Evolutionary conservation across 441 rosid species (phyloP).

Genomic region (Euphorbia corollata): DNA sequence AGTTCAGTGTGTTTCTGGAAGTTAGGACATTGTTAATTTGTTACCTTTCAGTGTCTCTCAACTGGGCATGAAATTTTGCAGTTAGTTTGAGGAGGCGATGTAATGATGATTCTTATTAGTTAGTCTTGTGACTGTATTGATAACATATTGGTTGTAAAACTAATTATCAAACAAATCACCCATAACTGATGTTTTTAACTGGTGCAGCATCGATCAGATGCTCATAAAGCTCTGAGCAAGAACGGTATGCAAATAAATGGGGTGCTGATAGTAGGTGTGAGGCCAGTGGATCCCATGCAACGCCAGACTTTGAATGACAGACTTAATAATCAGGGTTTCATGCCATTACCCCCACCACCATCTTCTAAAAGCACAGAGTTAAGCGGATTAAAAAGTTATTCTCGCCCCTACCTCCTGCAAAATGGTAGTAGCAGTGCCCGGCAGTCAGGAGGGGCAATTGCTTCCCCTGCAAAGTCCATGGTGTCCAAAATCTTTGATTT

Average conservation of each 20-base stretch:
- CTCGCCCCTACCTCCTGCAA: constrained; percentile 31
- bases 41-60: not conserved
- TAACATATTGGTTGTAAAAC: too few relatives aligned
- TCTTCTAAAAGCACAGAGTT: too few relatives aligned
- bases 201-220: constrained; percentile 73
- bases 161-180: too few relatives aligned
- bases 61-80: not conserved
- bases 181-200: not conserved
- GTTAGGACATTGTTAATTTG: too few relatives aligned
- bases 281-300: constrained; percentile 63
- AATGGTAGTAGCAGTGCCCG: constrained; percentile 51
- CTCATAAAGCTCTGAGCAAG: constrained; percentile 83
- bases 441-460: constrained; percentile 60
- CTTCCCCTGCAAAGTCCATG: constrained; percentile 73
- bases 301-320: constrained; percentile 64
- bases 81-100: not conserved
- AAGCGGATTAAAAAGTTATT: too few relatives aligned
- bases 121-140: too few relatives aligned
- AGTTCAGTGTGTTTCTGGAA: not conserved
- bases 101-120: too few relatives aligned
- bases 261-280: too few relatives aligned
- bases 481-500: constrained; percentile 74
- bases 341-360: too few relatives aligned
- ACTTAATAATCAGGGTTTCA: constrained; percentile 35
- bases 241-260: constrained; percentile 44